Base-by-base conservation (phyloP, 768 basidiomycete genomes). In the Leccinum incarnatum region DNA sequence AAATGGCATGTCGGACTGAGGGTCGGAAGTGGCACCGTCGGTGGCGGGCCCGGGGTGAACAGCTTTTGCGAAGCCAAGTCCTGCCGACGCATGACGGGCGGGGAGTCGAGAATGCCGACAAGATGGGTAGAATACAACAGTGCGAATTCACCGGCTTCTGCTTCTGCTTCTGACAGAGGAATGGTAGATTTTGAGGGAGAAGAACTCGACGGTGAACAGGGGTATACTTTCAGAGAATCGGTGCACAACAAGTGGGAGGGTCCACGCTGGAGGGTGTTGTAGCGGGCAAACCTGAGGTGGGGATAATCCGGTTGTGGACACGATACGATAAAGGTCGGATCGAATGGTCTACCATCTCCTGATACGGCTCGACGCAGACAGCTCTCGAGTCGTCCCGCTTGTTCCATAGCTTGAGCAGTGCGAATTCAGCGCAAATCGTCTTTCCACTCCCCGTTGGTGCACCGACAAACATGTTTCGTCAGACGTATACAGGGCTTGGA, bases 1-100 rank as follows among this genome's bases (percentile, higher is more conserved):
- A 46, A 56, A 58, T 30, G 30, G 27, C 5, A 40, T 9, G 15
- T 72, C 71, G 14, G 55, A 47, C 64, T 69, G 21, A 71, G 71
- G 0, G 74, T 76, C 46, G 66, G 59, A 29, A 71, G 75, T 21
- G 77, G 76, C 55, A 78, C 68, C 19, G 78, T 79, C 36, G 77
- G 74, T 17, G 79, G 79, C 53, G 79, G 80, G 19, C 23, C 19
- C 19, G 19, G 19, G 3, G 79, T 77, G 58, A 75, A 69, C 2
- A 73, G 79, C 61, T 59, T 70, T 32, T 72, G 70, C 29, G 57
- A 69, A 21, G 63, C 60, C 50, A 71, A 54, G 45, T 70, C 69
- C 64, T 63, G 63, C 58, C 72, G 70, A 30, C 68, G 69, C 66
- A 75, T 68, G 53, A 72, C 67, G 1, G 67, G 58, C 2, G 77